Conservation (phyloP, 306 rosid genomes). For the Sicyos baderoa region DNA sequence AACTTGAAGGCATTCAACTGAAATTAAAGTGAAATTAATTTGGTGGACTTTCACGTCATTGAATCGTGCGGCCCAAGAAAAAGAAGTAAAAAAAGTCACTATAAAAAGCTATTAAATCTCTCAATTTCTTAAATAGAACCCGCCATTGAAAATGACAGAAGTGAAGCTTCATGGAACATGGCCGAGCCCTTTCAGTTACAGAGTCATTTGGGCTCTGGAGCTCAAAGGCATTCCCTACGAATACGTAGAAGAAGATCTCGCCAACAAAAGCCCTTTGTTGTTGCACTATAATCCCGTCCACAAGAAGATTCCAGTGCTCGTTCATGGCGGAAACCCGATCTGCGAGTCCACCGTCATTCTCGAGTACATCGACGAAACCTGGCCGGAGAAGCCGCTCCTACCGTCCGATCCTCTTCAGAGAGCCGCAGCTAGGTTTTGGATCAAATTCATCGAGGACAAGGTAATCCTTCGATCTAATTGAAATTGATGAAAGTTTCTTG, state of each 20-base stretch:
- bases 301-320: conserved; percentile 42
- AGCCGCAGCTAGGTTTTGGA: conserved; percentile 34
- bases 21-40: too few relatives aligned
- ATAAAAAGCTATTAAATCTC: too few relatives aligned
- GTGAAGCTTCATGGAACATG: conserved; percentile 33
- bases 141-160: not conserved
- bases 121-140: too few relatives aligned
- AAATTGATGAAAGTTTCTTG: too few relatives aligned
- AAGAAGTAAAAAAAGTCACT: too few relatives aligned
- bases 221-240: conserved; percentile 39
- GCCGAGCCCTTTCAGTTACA: conserved; percentile 34
- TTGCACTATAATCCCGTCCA: conserved; percentile 36
- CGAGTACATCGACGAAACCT: conserved; percentile 38
- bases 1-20: too few relatives aligned
- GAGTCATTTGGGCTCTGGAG: conserved; percentile 43
- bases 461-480: not conserved
- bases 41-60: too few relatives aligned
- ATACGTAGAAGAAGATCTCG: conserved; percentile 38
- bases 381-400: conserved; percentile 29
- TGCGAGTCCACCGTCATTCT: conserved; percentile 39
- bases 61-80: too few relatives aligned
- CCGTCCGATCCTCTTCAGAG: conserved; percentile 25
- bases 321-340: conserved; percentile 39
- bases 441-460: conserved; percentile 23
- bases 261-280: conserved; percentile 32